Conservation (phyloP, 2,329 filamentous ascomycete genomes). For the Fusarium udum region DNA sequence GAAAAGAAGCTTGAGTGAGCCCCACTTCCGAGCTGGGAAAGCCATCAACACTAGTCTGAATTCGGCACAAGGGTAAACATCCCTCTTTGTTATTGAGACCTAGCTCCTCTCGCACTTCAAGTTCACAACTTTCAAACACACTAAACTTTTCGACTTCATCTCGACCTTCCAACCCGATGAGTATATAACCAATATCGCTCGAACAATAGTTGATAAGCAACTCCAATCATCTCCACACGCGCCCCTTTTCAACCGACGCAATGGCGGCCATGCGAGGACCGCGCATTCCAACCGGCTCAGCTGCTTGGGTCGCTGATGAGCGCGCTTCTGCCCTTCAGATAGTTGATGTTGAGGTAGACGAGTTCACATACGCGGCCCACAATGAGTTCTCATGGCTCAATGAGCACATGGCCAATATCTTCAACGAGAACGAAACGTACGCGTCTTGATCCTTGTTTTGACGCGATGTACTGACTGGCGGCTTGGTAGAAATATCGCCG, state of each 20-base stretch:
- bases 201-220: slow-evolving; percentile 28
- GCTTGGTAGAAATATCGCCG: slow-evolving; percentile 78
- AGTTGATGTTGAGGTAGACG: slow-evolving; percentile 83
- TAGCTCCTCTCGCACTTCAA: slow-evolving; percentile 29
- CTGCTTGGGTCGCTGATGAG: slow-evolving; percentile 87
- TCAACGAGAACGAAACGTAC: slow-evolving; percentile 86
- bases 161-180: slow-evolving; percentile 31
- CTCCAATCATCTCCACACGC: slow-evolving; percentile 4
- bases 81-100: slow-evolving; percentile 34
- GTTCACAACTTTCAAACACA: slow-evolving; percentile 34
- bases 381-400: slow-evolving; percentile 99
- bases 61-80: slow-evolving; percentile 16
- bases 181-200: slow-evolving; percentile 32
- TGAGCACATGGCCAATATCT: slow-evolving; percentile 96
- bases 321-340: slow-evolving; percentile 80
- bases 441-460: slow-evolving; percentile 17
- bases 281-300: slow-evolving; percentile 79
- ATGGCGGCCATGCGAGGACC: slow-evolving; percentile 62
- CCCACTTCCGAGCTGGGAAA: slow-evolving; percentile 18
- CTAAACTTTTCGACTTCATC: slow-evolving; percentile 21
- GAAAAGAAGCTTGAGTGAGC: slow-evolving; percentile 20
- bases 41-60: slow-evolving; percentile 11
- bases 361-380: slow-evolving; percentile 89
- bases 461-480: slow-evolving; percentile 20
- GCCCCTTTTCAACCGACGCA: slow-evolving; percentile 30